Conservation (phyloP, 2,329 filamentous ascomycete genomes). For the Tolypocladium album region DNA sequence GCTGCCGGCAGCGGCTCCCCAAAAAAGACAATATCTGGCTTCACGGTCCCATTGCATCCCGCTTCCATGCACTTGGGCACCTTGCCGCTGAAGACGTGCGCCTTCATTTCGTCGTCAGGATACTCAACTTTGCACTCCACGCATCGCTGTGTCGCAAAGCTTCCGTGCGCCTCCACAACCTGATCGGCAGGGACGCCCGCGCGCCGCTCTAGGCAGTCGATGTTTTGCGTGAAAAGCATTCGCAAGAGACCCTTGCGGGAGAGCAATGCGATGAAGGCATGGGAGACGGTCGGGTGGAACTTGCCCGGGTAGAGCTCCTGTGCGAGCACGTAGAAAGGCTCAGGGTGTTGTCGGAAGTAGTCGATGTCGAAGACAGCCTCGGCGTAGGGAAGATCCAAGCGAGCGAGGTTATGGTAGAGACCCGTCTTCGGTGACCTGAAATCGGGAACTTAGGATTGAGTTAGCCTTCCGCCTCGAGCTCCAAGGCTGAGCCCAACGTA, state of each 20-base stretch:
- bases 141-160: slow-evolving; percentile 83
- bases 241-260: slow-evolving; percentile 66
- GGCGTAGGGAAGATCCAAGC: slow-evolving; percentile 75
- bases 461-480: background rate
- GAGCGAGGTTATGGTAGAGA: slow-evolving; percentile 82
- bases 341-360: slow-evolving; percentile 76
- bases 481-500: slow-evolving; percentile 14
- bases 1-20: slow-evolving; percentile 52
- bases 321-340: slow-evolving; percentile 86
- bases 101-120: slow-evolving; percentile 63
- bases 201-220: slow-evolving; percentile 83
- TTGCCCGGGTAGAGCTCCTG: slow-evolving; percentile 87
- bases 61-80: slow-evolving; percentile 57
- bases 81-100: slow-evolving; percentile 52
- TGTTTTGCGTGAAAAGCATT: slow-evolving; percentile 95
- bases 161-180: slow-evolving; percentile 91
- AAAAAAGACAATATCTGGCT: slow-evolving; percentile 94
- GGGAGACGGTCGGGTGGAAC: slow-evolving; percentile 79
- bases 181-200: slow-evolving; percentile 73
- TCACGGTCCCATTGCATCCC: slow-evolving; percentile 68
- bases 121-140: slow-evolving; percentile 74
- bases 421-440: slow-evolving; percentile 90
- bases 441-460: slow-evolving; percentile 60
- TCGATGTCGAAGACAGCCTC: slow-evolving; percentile 91
- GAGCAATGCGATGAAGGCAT: slow-evolving; percentile 78